Percentiles rank a stretch among this genome's conserved stretches.
These are phyloP conservation scores for Edaphochlamys debaryana DNA, from an alignment of 139 green algal species.

Conservation along the genomic window DNA sequence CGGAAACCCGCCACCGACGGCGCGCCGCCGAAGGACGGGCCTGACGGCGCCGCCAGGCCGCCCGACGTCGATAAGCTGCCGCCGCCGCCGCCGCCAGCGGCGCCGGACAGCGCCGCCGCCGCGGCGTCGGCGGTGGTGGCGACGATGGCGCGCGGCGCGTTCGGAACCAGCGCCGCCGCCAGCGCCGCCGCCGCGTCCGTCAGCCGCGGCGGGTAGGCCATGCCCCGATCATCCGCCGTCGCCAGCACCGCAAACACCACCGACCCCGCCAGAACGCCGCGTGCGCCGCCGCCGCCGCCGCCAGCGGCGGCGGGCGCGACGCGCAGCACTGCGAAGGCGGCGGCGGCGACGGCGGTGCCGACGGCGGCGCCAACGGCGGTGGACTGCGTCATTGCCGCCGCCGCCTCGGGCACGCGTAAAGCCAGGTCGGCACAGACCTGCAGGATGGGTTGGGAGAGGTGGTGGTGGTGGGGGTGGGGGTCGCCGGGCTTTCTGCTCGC, in stretches of 20 bases:
- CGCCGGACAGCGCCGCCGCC: neutral
- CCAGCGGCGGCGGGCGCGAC: neutral
- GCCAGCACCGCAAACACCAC: neutral
- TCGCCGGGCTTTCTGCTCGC: no score
- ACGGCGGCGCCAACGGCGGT: neutral
- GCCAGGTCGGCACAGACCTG: neutral
- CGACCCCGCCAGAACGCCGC: neutral
- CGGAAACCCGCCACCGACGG: neutral
- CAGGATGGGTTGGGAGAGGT: no score
- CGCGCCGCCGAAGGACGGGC: no score
- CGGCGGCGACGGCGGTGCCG: neutral
- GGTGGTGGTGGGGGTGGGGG: no score
- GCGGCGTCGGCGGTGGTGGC: neutral
- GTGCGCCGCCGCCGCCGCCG: neutral
- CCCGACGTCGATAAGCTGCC: no score
- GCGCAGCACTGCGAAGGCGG: neutral
- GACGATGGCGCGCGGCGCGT: neutral
- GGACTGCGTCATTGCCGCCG: neutral
- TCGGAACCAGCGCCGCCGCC: neutral
- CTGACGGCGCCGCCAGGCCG: no score
- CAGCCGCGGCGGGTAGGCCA: neutral
- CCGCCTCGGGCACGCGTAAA: neutral
- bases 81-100: no score
- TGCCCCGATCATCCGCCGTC: neutral
- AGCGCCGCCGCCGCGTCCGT: neutral